Evolutionary conservation across 2,329 filamentous ascomycete species (phyloP).

Genomic region (Penicillium sp.): DNA sequence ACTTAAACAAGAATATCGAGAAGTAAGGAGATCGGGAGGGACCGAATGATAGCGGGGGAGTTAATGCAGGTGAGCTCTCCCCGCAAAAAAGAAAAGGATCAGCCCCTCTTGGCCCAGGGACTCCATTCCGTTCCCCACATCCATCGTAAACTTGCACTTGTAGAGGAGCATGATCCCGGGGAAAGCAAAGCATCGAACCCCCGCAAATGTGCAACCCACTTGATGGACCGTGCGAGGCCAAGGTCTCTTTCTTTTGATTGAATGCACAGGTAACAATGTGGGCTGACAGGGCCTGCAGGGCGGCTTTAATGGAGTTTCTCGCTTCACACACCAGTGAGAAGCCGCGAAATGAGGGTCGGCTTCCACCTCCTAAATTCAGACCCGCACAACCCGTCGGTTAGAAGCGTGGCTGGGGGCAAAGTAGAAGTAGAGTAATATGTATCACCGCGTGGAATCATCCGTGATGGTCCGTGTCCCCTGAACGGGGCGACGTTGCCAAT

Average conservation of each 20-base stretch:
- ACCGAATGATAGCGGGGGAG: not conserved
- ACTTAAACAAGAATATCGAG: too few relatives aligned
- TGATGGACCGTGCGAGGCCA: conserved; percentile 15
- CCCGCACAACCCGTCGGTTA: not conserved
- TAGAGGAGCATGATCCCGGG: not conserved
- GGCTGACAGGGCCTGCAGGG: conserved; percentile 17
- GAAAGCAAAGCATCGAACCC: not conserved
- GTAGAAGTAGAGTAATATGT: not conserved
- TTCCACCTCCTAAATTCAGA: conserved; percentile 2
- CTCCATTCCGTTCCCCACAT: not conserved
- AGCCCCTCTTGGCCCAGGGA: conserved; percentile 1
- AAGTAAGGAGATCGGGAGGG: not conserved
- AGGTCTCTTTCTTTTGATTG: not conserved
- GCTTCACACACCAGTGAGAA: conserved; percentile 13
- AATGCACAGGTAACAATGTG: not conserved
- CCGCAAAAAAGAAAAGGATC: conserved; percentile 20
- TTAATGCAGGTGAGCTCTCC: conserved; percentile 18
- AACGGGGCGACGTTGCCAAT: conserved; percentile 28
- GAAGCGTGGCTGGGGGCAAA: not conserved
- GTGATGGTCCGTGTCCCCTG: conserved; percentile 26
- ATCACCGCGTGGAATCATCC: not conserved
- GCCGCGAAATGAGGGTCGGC: conserved; percentile 16
- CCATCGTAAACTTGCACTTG: not conserved
- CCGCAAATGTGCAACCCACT: conserved; percentile 15
- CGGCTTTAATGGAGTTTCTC: conserved; percentile 9